Evolutionary conservation across 192 early-diverging fungal genomes (phyloP), one percentile per base, ranked within the genome.

Genomic region (Piromyces sp.): DNA sequence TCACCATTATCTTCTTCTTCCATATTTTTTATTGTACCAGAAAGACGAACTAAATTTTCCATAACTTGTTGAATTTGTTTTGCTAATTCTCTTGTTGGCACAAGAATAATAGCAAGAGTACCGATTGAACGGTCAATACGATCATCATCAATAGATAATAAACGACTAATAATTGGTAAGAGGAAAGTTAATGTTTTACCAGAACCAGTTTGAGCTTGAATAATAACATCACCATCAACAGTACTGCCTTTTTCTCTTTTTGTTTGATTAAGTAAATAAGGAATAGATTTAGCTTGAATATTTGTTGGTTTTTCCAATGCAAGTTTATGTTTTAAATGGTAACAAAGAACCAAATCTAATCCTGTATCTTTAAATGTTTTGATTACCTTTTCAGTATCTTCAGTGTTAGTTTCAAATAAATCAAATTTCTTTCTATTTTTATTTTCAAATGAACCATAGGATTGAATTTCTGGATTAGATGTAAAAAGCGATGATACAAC

Each of bases 51-150:
- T 78, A 99, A 87, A 17, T 85, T 86, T 36, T 93, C 91, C 51
- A 97, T 83, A 0, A 97, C 95, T 79, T 87, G 89, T 29, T 93
- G 87, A 68, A 97, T 95, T 87, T 99, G 98, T 85, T 95, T 94
- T 15, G 98, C 97, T 82, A 99, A 89, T 89, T 99, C 98, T 30
- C 97, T 93, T n/a, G 97, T 99, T 0, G 98, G 98, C 17, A 94
- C 93, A 78, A 99, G 87, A 29, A 99, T 92, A 40, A 99, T 95
- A 0, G 94, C 96, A 68, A 99, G 86, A 0, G 95, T 94, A 37
- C 98, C 98, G 29, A 96, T 86, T 22, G 86, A 86, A 79, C 98
- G 88, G 22, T 95, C 89, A n/a, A 94, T 82, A 13, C 80, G 80
- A 81, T 87, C 81, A 22, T 86, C 84, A 30, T 92, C 88, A 19